Base-by-base conservation (phyloP, 2,329 filamentous ascomycete species). In the Rutstroemia sp. region DNA sequence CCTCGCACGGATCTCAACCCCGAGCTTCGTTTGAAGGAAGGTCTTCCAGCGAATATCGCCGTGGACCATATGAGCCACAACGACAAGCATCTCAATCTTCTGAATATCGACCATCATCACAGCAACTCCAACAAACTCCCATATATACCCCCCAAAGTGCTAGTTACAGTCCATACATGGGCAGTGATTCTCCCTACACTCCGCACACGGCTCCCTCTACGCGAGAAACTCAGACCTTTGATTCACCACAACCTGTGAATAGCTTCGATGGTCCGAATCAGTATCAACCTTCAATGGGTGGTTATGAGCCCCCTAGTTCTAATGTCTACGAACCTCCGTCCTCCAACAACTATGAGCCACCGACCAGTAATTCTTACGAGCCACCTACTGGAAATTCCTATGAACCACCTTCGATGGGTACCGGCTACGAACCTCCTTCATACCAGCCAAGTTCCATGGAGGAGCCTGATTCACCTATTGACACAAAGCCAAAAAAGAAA, bases 401-500 rank as follows among this genome's bases (percentile, higher is more conserved):
- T 68, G 60, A 65, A 49, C 67, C 67, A 49, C 66, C 66, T 21
- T 65, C 62, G 37, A 56, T 56, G 59, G 72, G 73, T 44, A 23
- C 2, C 19, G 74, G 77, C 16, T 63, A 71, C 68, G 60, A 65
- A 47, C 67, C 67, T 47, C 67, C 82, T 5, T 79, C 80, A 0
- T 86, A 80, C 64, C 78, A 86, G 64, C 78, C 83, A 9, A 64
- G 69, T 34, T 59, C 61, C 17, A 73, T 75, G 17, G 77, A 78
- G 16, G 76, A 79, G 7, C 62, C 61, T 12, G 66, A 69, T 34
- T 69, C 67, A 4, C 64, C 66, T 12, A 62, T 73, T 30, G 71
- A 76, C 6, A 75, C 77, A 52, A 86, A 81, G 63, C 76, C 79
- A 2, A 34, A 34, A 0, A 88, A 88, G 72, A 89, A 88, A 73